Percentiles rank a stretch among this genome's conserved stretches.
Conservation (phyloP, 306 rosid genomes). For the Pyrus betulifolia region DNA sequence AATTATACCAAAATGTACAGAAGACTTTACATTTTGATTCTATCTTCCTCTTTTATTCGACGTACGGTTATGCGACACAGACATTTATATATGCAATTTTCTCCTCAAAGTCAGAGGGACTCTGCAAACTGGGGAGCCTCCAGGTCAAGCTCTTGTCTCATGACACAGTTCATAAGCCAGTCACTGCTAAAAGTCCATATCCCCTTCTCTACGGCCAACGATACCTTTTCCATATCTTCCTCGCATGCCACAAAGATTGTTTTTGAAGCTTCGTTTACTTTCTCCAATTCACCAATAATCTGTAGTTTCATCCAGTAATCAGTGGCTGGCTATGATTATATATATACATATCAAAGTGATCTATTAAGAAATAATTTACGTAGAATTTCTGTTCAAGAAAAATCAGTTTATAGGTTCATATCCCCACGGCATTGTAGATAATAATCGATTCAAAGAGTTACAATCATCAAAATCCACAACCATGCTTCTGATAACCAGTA, state of each 20-base stretch:
- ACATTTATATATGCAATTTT: background rate
- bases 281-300: slow-evolving; percentile 39
- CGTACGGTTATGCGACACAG: background rate
- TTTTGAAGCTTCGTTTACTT: slow-evolving; percentile 41
- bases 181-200: slow-evolving; percentile 64
- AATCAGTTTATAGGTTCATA: too few relatives aligned
- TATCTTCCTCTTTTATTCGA: background rate
- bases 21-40: background rate
- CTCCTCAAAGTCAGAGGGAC: slow-evolving; percentile 32
- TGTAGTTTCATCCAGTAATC: slow-evolving; percentile 5
- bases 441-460: background rate
- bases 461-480: background rate
- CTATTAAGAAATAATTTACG: too few relatives aligned
- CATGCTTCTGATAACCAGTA: background rate
- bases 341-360: too few relatives aligned
- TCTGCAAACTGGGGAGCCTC: slow-evolving; percentile 73
- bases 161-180: slow-evolving; percentile 84
- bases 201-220: slow-evolving; percentile 60
- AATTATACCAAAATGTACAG: background rate
- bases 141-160: slow-evolving; percentile 82
- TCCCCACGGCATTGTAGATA: background rate
- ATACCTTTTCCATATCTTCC: slow-evolving; percentile 69
- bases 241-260: slow-evolving; percentile 67
- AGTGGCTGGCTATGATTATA: background rate
- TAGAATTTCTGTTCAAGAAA: too few relatives aligned